Evolutionary conservation across 192 early-diverging fungal genomes (phyloP).

Genomic region (Umbelopsis ramanniana): DNA sequence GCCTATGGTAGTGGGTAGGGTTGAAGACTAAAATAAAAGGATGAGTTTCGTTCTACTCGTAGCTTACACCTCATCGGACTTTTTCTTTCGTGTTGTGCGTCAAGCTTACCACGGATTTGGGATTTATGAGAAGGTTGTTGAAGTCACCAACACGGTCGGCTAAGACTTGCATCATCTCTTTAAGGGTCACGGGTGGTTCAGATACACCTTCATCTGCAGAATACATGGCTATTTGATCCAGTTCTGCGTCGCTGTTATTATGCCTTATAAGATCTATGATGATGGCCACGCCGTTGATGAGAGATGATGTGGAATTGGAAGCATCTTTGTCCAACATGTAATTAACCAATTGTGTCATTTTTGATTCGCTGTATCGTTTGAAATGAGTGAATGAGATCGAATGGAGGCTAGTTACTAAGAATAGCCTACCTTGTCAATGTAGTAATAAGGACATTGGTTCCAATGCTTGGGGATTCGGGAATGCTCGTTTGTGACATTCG

Average conservation of each 20-base stretch:
- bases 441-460: slow-evolving; percentile 24
- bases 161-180: slow-evolving; percentile 89
- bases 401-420: no score
- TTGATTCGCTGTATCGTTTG: slow-evolving; percentile 58
- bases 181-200: slow-evolving; percentile 56
- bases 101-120: slow-evolving; percentile 68
- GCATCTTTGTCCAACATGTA: slow-evolving; percentile 87
- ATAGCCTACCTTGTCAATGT: slow-evolving; percentile 21
- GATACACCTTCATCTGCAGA: slow-evolving; percentile 1
- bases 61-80: background rate
- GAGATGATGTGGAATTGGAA: slow-evolving; percentile 83
- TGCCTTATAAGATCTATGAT: slow-evolving; percentile 98
- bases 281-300: slow-evolving; percentile 94
- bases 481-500: slow-evolving; percentile 26
- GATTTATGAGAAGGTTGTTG: slow-evolving; percentile 72
- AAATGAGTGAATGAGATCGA: background rate
- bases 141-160: slow-evolving; percentile 81
- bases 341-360: slow-evolving; percentile 76
- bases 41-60: background rate
- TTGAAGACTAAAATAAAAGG: slow-evolving; percentile 44
- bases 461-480: slow-evolving; percentile 29
- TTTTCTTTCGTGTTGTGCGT: background rate
- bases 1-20: slow-evolving; percentile 79
- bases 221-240: slow-evolving; percentile 15
- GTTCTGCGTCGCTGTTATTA: slow-evolving; percentile 77